phyloP scores from a whole-genome alignment of 805 yeast species.

The Maudiozyma serrabonitensis region DNA sequence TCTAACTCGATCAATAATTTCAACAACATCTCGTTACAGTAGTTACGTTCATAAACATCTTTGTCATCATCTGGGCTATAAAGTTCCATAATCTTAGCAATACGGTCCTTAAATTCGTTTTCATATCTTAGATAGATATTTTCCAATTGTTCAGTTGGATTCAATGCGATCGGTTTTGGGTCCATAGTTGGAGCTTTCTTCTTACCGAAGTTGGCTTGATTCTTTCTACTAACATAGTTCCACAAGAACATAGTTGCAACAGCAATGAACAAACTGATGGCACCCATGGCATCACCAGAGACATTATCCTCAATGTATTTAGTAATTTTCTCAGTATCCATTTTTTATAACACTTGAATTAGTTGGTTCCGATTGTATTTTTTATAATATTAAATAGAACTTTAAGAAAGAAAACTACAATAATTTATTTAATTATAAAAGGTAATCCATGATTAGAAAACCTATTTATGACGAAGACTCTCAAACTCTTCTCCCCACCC shows the following conservation, averaged over 20 bases:
- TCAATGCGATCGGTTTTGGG: conserved; percentile 14
- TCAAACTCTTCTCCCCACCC: too few relatives aligned
- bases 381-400: too few relatives aligned
- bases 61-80: conserved; percentile 21
- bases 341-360: neutral
- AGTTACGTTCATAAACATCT: conserved; percentile 40
- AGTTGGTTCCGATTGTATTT: neutral
- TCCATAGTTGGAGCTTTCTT: neutral
- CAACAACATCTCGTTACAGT: conserved; percentile 56
- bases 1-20: conserved; percentile 60
- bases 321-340: neutral
- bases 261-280: conserved; percentile 13
- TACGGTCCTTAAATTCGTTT: conserved; percentile 19
- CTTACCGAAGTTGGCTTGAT: neutral
- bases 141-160: conserved; percentile 21
- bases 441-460: too few relatives aligned
- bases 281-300: conserved; percentile 1
- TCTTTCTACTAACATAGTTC: conserved; percentile 3
- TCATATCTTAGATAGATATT: conserved; percentile 18
- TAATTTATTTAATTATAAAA: too few relatives aligned
- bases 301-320: neutral
- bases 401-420: too few relatives aligned
- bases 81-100: conserved; percentile 11
- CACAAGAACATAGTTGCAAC: conserved; percentile 11
- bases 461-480: too few relatives aligned